Evolutionary conservation across 306 rosid genomes (phyloP).

Genomic region (Myrica gale): DNA sequence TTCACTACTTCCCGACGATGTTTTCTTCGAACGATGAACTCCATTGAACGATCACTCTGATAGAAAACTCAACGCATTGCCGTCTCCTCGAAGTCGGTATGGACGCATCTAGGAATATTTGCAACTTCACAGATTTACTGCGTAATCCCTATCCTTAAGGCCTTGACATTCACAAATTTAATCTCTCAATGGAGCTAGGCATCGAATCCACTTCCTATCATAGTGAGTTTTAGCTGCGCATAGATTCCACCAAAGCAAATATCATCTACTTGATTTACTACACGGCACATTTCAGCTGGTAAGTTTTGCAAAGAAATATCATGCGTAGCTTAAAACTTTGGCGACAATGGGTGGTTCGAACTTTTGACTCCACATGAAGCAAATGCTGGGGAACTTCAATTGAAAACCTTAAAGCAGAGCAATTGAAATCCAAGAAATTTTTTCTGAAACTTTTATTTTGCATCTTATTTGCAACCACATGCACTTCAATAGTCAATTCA

Average conservation of each 20-base stretch:
- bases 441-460: neutral
- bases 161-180: neutral
- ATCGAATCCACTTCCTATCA: neutral
- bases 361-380: neutral
- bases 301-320: no score
- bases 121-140: no score
- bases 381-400: neutral
- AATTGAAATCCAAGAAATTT: neutral
- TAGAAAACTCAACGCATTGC: no score
- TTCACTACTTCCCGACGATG: no score
- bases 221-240: neutral
- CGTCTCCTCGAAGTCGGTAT: no score
- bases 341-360: neutral
- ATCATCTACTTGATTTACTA: neutral
- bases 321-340: neutral
- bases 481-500: neutral
- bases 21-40: no score
- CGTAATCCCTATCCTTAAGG: neutral
- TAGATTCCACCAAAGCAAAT: neutral
- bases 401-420: neutral
- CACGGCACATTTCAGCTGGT: no score
- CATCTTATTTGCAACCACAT: neutral
- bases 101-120: no score
- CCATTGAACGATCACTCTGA: no score
- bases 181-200: neutral